These are phyloP conservation scores for Rhodotorula taiwanensis DNA, from an alignment of 768 basidiomycete genomes.

Conservation along the genomic window DNA sequence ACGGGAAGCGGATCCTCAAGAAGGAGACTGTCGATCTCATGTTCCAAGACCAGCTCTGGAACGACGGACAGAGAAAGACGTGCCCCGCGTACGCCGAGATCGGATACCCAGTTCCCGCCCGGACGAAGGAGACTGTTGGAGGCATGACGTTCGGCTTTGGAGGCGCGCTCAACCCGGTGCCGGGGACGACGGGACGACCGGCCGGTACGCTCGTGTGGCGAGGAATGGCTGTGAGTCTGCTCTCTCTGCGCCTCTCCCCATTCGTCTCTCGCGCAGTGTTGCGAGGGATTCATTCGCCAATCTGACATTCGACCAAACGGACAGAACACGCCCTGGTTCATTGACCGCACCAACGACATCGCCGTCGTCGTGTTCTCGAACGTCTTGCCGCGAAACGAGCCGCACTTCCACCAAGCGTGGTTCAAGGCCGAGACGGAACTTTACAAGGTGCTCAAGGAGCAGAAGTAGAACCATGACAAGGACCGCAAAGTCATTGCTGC, in stretches of 20 bases:
- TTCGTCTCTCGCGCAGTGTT: too few relatives aligned
- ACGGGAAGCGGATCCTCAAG: constrained; percentile 1
- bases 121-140: not conserved
- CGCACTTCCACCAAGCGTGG: not conserved
- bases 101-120: not conserved
- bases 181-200: not conserved
- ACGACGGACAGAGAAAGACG: not conserved
- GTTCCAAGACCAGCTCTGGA: constrained; percentile 8
- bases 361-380: not conserved
- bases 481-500: too few relatives aligned
- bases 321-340: constrained; percentile 23
- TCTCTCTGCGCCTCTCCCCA: not conserved
- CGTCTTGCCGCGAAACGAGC: not conserved
- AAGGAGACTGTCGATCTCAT: constrained; percentile 23
- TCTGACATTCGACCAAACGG: not conserved
- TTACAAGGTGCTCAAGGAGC: not conserved
- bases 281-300: too few relatives aligned
- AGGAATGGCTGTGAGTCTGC: constrained; percentile 12
- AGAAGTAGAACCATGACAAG: too few relatives aligned
- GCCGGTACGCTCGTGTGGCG: constrained; percentile 13
- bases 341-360: not conserved
- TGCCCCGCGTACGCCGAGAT: not conserved
- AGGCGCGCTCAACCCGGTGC: constrained; percentile 8
- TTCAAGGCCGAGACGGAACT: not conserved
- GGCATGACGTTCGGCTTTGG: constrained; percentile 15